Percentiles rank a stretch among this genome's conserved stretches.
Evolutionary conservation across 768 basidiomycete genomes (phyloP).

Genomic region (Brasilioporus rufonigricans): DNA sequence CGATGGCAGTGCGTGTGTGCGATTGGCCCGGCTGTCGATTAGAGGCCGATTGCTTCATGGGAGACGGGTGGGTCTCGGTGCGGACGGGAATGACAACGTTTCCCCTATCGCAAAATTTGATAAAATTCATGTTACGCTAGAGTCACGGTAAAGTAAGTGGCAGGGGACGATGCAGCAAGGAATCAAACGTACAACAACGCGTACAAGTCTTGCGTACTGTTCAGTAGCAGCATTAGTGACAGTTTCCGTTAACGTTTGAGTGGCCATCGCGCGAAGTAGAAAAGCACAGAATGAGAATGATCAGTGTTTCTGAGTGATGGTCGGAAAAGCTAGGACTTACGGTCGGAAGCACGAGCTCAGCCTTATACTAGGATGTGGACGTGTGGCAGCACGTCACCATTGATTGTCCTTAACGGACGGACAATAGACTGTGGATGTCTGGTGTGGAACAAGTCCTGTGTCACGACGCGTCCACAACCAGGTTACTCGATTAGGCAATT

Average conservation of each 20-base stretch:
- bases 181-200: not conserved
- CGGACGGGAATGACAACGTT: not conserved
- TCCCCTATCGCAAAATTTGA: not conserved
- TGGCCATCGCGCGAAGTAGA: not conserved
- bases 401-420: not conserved
- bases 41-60: not conserved
- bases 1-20: not conserved
- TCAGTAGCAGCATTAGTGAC: not conserved
- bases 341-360: not conserved
- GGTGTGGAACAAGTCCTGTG: not conserved
- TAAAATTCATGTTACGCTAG: not conserved
- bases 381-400: not conserved
- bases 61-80: slow-evolving; percentile 1
- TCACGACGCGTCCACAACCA: not conserved
- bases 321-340: not conserved
- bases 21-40: slow-evolving; percentile 3
- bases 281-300: not conserved
- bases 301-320: not conserved
- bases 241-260: not conserved
- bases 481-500: not conserved
- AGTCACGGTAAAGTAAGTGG: not conserved
- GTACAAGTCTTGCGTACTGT: not conserved
- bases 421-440: not conserved
- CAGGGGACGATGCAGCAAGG: not conserved
- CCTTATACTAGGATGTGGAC: not conserved